Conservation (phyloP, 2,329 filamentous ascomycete genomes). For the Aspergillus tamarii region DNA sequence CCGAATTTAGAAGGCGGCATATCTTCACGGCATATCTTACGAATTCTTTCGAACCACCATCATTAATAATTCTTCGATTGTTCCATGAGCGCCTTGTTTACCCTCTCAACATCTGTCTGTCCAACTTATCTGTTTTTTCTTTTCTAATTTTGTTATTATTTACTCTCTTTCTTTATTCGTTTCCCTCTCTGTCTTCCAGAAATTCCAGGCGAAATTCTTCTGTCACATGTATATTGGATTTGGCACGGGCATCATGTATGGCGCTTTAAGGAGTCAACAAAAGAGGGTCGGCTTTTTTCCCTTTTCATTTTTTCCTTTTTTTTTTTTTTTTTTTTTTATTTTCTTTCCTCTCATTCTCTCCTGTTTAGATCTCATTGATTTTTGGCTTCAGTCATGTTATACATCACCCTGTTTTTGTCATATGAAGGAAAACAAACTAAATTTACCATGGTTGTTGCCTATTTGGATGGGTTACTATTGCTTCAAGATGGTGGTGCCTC, state of each 20-base stretch:
- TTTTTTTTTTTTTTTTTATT: neutral
- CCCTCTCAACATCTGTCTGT: neutral
- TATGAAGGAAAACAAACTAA: neutral
- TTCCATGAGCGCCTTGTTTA: neutral
- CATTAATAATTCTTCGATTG: no score
- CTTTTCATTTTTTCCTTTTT: neutral
- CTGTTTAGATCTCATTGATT: neutral
- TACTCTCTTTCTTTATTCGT: slow-evolving; percentile 3
- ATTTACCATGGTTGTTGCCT: neutral
- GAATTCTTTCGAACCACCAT: neutral
- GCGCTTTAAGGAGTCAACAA: slow-evolving; percentile 1
- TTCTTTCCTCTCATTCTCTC: neutral
- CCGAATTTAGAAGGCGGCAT: neutral
- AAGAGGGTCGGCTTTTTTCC: neutral
- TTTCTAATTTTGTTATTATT: neutral
- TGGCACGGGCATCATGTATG: slow-evolving; percentile 5
- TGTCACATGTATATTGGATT: slow-evolving; percentile 5
- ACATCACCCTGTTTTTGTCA: neutral
- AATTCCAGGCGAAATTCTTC: neutral
- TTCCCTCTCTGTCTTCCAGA: neutral
- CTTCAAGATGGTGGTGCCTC: neutral
- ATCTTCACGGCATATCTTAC: slow-evolving; percentile 3
- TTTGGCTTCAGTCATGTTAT: slow-evolving; percentile 7
- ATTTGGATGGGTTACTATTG: neutral
- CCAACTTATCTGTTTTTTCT: neutral